Conservation (phyloP, 192 early-diverging fungal species). For the Powellomyces hirtus region DNA sequence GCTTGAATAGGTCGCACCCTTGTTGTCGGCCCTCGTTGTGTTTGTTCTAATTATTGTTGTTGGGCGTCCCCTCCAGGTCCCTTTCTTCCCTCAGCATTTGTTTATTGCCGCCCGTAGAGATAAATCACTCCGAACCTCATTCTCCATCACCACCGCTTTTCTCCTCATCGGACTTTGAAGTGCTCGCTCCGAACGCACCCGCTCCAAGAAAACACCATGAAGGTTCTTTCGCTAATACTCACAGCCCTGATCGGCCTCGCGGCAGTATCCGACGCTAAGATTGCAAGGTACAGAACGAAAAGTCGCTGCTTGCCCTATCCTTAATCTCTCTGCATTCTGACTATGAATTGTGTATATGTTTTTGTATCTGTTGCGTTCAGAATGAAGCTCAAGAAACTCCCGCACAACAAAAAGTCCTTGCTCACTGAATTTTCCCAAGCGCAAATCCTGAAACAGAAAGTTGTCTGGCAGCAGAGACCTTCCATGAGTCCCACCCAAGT, state of each 20-base stretch:
- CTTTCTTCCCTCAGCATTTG: neutral
- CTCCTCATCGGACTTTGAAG: neutral
- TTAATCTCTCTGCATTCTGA: too few relatives aligned
- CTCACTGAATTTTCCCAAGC: constrained; percentile 2
- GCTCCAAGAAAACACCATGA: too few relatives aligned
- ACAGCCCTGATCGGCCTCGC: neutral
- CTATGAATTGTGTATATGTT: too few relatives aligned
- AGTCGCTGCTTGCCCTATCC: too few relatives aligned
- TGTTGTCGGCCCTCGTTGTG: neutral
- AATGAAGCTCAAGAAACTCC: constrained; percentile 30
- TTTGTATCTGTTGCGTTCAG: too few relatives aligned
- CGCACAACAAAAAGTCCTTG: constrained; percentile 21
- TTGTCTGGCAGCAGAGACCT: neutral
- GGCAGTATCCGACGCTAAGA: neutral
- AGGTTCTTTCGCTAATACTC: neutral
- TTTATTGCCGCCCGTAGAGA: too few relatives aligned
- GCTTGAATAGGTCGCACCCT: neutral
- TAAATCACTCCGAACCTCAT: neutral
- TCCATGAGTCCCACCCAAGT: neutral
- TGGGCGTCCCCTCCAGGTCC: neutral
- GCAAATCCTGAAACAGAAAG: constrained; percentile 14
- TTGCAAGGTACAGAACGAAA: too few relatives aligned
- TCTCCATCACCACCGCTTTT: neutral
- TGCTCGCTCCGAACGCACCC: neutral
- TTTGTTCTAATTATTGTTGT: neutral